These are phyloP conservation scores for Phyllachora maydis DNA, from an alignment of 2,329 filamentous ascomycete species.

Conservation along the genomic window DNA sequence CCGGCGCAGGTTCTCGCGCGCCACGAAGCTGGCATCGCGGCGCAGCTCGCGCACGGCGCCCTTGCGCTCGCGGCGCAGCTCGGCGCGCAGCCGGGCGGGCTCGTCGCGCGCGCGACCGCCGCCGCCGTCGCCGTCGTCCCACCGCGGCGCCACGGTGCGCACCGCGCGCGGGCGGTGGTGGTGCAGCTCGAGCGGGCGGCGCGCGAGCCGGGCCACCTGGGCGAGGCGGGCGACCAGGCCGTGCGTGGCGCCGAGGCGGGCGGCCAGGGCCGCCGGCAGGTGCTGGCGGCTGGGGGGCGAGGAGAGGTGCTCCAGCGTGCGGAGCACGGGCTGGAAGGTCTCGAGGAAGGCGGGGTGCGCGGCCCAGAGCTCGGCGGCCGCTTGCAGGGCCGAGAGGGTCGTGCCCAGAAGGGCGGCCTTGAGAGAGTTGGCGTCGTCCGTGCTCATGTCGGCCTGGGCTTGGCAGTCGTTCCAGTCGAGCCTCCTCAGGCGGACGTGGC, in stretches of 20 bases:
- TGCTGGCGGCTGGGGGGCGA: conserved; percentile 23
- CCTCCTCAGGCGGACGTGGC: conserved; percentile 21
- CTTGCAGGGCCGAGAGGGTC: conserved; percentile 42
- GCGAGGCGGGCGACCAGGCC: conserved; percentile 31
- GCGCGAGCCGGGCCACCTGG: conserved; percentile 38
- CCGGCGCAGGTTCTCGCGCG: conserved; percentile 68
- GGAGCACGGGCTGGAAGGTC: conserved; percentile 46
- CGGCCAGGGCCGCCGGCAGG: conserved; percentile 21
- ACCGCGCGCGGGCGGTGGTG: conserved; percentile 77
- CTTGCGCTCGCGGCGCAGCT: conserved; percentile 92
- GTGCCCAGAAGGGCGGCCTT: conserved; percentile 42
- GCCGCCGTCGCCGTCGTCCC: conserved; percentile 89
- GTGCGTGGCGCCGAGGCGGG: conserved; percentile 18
- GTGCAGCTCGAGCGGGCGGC: conserved; percentile 71
- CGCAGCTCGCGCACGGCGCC: conserved; percentile 82
- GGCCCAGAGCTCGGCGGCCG: conserved; percentile 53
- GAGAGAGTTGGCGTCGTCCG: conserved; percentile 12
- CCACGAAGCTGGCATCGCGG: conserved; percentile 89
- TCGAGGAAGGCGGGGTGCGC: conserved; percentile 57
- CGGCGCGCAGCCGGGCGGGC: conserved; percentile 61
- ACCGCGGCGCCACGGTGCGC: conserved; percentile 76
- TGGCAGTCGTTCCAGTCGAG: conserved; percentile 39
- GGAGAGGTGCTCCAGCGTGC: conserved; percentile 39
- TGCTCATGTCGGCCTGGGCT: conserved; percentile 7
- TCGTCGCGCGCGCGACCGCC: conserved; percentile 74